phyloP scores from a whole-genome alignment of 2,329 filamentous ascomycete genomes.

The Pseudogymnoascus sp. region DNA sequence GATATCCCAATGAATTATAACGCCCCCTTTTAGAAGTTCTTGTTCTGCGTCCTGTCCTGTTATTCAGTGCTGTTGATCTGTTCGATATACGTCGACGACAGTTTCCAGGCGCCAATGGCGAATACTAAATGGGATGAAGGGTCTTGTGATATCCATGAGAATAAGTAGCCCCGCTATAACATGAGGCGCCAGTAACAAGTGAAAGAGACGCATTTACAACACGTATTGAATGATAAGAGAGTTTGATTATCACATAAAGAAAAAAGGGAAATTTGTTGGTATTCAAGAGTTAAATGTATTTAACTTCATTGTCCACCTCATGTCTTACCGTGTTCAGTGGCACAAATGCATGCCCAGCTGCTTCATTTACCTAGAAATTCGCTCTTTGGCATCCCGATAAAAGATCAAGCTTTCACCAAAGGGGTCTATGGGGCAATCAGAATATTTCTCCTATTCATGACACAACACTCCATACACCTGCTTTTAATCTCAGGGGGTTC shows the following conservation, averaged over 20 bases:
- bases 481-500: slow-evolving; percentile 19
- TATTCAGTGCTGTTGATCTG: background rate
- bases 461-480: slow-evolving; percentile 20
- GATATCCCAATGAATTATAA: background rate
- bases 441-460: slow-evolving; percentile 5
- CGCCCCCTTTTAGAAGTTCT: background rate
- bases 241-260: background rate
- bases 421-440: background rate
- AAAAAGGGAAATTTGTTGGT: background rate
- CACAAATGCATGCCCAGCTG: background rate
- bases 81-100: background rate
- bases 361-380: background rate
- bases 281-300: background rate
- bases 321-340: background rate
- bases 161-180: background rate
- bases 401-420: background rate
- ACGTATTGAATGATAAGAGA: background rate
- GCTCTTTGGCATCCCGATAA: background rate
- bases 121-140: background rate
- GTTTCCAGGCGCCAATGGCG: background rate
- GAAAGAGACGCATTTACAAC: background rate
- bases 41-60: background rate
- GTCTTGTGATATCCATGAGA: background rate
- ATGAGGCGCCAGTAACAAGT: background rate
- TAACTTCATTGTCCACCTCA: background rate